Conservation (phyloP, 2,329 filamentous ascomycete species). For the Coniella lustricola region DNA sequence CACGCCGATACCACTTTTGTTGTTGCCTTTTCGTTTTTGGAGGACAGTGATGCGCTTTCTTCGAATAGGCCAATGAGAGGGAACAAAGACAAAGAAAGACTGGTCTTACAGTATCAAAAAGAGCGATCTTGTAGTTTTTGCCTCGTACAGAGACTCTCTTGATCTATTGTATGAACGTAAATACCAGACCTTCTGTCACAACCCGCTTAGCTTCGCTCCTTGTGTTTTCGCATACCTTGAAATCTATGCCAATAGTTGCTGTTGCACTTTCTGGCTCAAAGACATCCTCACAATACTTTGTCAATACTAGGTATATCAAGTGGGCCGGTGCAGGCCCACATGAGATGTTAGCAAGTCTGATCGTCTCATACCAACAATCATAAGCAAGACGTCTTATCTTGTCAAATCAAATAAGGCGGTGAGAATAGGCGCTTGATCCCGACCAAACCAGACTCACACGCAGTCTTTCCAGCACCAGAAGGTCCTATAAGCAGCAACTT, state of each 20-base stretch:
- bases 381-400: too few species aligned
- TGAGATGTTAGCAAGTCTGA: too few species aligned
- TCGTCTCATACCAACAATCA: too few species aligned
- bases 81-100: slow-evolving; percentile 3
- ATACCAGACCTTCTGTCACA: too few species aligned
- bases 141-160: slow-evolving; percentile 47
- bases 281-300: slow-evolving; percentile 50
- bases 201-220: neutral
- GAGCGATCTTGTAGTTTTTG: slow-evolving; percentile 43
- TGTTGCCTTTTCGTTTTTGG: too few species aligned
- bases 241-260: slow-evolving; percentile 51
- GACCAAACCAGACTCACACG: slow-evolving; percentile 33
- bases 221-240: slow-evolving; percentile 38
- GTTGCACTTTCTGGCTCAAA: slow-evolving; percentile 48
- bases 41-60: too few species aligned
- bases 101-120: slow-evolving; percentile 41
- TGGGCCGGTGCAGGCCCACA: too few species aligned
- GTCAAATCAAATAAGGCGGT: too few species aligned
- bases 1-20: too few species aligned
- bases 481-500: slow-evolving; percentile 51
- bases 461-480: slow-evolving; percentile 49
- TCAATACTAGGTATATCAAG: slow-evolving; percentile 33
- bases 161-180: too few species aligned
- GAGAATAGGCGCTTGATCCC: too few species aligned
- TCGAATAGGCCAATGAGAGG: too few species aligned